Evolutionary conservation across 2,329 filamentous ascomycete species (phyloP).

Genomic region (Fusarium acutatum): DNA sequence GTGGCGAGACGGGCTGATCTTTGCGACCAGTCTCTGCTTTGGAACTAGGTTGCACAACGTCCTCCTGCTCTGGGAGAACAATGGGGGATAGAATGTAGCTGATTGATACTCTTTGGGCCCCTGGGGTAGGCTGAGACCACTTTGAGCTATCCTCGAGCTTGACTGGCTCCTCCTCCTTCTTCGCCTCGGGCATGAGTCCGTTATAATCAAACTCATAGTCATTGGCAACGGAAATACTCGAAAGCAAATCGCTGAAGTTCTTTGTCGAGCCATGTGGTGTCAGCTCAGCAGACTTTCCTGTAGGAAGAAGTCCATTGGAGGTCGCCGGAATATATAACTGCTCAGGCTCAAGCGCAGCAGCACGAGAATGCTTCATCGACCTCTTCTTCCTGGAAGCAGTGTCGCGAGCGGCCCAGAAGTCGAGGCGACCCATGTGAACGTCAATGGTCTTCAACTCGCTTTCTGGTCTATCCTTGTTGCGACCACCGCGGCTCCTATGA

Average conservation of each 20-base stretch:
- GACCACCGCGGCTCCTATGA: constrained; percentile 23
- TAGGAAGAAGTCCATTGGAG: background rate
- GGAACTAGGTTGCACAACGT: background rate
- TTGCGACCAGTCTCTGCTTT: background rate
- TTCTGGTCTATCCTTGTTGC: constrained; percentile 28
- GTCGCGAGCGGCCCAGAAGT: background rate
- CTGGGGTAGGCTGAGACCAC: no score
- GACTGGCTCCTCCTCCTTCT: background rate
- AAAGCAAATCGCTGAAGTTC: background rate
- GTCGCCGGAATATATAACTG: background rate
- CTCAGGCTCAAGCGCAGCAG: background rate
- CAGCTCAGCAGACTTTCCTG: background rate
- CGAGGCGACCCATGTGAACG: constrained; percentile 40
- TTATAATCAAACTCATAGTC: background rate
- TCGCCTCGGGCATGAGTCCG: background rate
- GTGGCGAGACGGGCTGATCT: background rate
- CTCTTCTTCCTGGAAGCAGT: background rate
- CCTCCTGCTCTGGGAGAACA: background rate
- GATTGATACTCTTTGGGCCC: background rate
- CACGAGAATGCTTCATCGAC: background rate
- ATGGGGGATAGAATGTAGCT: background rate
- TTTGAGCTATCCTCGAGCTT: background rate
- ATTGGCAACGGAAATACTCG: background rate
- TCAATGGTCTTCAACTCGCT: constrained; percentile 39
- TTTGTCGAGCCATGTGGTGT: background rate